These are phyloP conservation scores for Biscutella laevigata DNA, from an alignment of 441 rosid genomes.

Conservation along the genomic window DNA sequence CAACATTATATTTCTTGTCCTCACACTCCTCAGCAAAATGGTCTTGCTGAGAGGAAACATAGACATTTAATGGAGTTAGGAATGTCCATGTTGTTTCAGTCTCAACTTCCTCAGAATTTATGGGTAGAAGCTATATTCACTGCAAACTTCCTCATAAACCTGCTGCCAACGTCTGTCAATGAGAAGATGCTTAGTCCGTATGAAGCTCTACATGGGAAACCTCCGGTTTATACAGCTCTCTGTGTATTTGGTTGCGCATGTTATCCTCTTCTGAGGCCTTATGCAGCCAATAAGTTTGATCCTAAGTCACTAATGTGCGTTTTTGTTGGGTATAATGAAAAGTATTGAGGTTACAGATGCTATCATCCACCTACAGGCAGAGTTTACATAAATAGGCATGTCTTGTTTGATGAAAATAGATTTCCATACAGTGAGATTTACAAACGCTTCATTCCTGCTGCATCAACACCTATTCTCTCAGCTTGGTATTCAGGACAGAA, in stretches of 20 bases:
- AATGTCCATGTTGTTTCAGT: background rate
- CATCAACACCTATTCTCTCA: too few relatives aligned
- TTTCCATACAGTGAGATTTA: background rate
- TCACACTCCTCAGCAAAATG: too few relatives aligned
- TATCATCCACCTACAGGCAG: background rate
- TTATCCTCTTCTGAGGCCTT: background rate
- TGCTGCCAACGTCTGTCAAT: accelerated
- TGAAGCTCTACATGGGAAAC: background rate
- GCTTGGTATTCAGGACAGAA: too few relatives aligned
- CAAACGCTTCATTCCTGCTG: too few relatives aligned
- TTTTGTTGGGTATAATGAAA: background rate
- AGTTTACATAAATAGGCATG: background rate
- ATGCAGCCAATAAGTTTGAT: background rate
- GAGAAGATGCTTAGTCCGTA: background rate
- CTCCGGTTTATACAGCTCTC: background rate
- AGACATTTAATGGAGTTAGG: too few relatives aligned
- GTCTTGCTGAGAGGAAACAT: too few relatives aligned
- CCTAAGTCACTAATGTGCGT: background rate
- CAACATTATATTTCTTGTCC: background rate
- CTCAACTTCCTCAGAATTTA: background rate
- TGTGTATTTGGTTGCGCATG: background rate
- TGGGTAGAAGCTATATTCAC: background rate
- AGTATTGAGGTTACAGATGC: background rate
- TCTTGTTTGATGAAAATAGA: background rate
- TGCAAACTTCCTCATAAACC: background rate